Conservation (phyloP, 805 yeast genomes). For the Candida ipomoeae region DNA sequence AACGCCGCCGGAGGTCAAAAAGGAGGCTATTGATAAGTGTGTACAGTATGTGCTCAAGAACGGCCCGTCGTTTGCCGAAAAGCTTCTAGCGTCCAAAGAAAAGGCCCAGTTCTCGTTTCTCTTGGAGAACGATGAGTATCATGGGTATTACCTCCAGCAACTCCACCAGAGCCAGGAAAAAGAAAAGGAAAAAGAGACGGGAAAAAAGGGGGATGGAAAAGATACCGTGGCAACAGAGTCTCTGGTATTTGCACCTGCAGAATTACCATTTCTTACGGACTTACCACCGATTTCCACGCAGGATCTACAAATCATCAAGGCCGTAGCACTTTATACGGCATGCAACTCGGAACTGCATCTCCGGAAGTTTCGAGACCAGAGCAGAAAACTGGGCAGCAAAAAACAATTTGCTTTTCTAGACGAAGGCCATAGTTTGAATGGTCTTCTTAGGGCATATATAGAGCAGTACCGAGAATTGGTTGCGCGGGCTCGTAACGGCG, state of each 20-base stretch:
- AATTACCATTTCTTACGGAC: conserved; percentile 24
- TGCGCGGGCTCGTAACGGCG: conserved; percentile 8
- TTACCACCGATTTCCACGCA: conserved; percentile 46
- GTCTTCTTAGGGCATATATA: conserved; percentile 45
- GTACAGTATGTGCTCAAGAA: conserved; percentile 65
- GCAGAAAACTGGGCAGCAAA: conserved; percentile 32
- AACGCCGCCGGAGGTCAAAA: conserved; percentile 37
- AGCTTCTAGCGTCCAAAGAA: conserved; percentile 46
- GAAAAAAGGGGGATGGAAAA: not conserved
- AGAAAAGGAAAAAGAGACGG: not conserved
- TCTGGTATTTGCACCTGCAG: conserved; percentile 14
- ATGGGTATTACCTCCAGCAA: conserved; percentile 46
- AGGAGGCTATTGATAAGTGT: conserved; percentile 62
- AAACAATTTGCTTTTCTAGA: conserved; percentile 68
- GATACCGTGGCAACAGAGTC: not conserved
- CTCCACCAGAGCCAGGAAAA: not conserved
- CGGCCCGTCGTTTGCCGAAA: conserved; percentile 61
- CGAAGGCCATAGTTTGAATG: conserved; percentile 55
- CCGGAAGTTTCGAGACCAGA: conserved; percentile 32
- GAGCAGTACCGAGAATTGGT: conserved; percentile 48
- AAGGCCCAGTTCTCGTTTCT: conserved; percentile 64
- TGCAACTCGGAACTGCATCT: conserved; percentile 48
- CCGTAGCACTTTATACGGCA: conserved; percentile 68
- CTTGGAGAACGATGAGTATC: conserved; percentile 47
- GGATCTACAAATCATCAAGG: conserved; percentile 67